Evolutionary conservation across 768 basidiomycete genomes (phyloP), one percentile per base, ranked within the genome.

Genomic region (Candolleomyces eurysporus): DNA sequence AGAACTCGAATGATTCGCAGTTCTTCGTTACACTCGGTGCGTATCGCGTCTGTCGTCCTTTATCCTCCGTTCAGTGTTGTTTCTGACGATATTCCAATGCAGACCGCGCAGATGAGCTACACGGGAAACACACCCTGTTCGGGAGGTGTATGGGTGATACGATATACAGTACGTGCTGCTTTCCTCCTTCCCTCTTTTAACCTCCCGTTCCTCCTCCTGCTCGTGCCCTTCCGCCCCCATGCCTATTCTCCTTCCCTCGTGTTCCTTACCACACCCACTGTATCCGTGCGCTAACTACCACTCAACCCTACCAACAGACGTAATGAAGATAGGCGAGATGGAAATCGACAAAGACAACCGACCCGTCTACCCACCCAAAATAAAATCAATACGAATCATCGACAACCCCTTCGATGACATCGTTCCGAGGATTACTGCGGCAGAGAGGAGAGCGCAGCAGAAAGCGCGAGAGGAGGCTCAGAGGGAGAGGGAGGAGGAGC

Each of bases 361-460:
- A 48, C 95, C 94, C 8, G 69, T 94, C 61, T 96, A 95, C 65
- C 94, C n/a, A n/a, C n/a, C n/a, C n/a, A 95, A 91, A 71, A 96
- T 99, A 71, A 90, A 88, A 66, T 83, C 84, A 1, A 81, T 96
- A 32, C 85, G 88, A 10, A 91, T 99, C 57, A 70, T 94, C 32
- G 94, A 97, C 57, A 96, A 98, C 69, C 96, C 97, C 0, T 98
- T 97, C 71, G 85, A 89, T 58, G 96, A 98, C 69, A 97, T 98
- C 65, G 84, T 95, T 42, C 96, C 96, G 5, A 88, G 97, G 26
- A 99, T 98, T 62, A 99, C 97, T 1, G 94, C 95, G 1, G 93
- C 87, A 2, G 97, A 98, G 76, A 89, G 90, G 63, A 84, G 88
- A 45, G 88, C 81, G 0, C 97, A 99, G 71, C 89, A 89, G 63